phyloP scores from a whole-genome alignment of 768 basidiomycete species.

The Albatrellus ellisii region DNA sequence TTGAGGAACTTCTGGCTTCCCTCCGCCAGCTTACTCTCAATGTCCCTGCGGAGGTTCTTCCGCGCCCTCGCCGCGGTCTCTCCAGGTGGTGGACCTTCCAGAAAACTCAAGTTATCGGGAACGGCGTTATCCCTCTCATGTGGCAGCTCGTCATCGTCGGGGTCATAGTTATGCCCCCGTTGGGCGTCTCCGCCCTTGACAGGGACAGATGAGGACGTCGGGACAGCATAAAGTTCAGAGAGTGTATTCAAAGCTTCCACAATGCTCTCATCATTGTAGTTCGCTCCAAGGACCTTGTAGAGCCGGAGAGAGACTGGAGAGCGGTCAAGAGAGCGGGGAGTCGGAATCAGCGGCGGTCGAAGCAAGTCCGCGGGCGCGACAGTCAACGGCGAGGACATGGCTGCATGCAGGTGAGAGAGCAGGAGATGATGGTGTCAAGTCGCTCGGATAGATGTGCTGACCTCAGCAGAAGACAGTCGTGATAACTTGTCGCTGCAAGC shows the following conservation, averaged over 20 bases:
- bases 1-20: constrained; percentile 75
- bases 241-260: constrained; percentile 73
- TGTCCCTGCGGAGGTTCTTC: constrained; percentile 70
- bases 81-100: constrained; percentile 30
- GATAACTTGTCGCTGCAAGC: too few relatives aligned
- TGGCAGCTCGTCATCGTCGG: constrained; percentile 14
- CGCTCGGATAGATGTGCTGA: too few relatives aligned
- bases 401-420: too few relatives aligned
- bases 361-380: constrained; percentile 14
- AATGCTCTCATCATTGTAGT: constrained; percentile 65
- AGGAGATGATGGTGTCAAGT: too few relatives aligned
- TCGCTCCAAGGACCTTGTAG: constrained; percentile 83
- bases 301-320: constrained; percentile 77
- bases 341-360: constrained; percentile 12
- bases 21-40: constrained; percentile 71
- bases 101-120: constrained; percentile 14
- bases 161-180: constrained; percentile 22
- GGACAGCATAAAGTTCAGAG: constrained; percentile 55
- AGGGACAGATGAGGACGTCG: constrained; percentile 13
- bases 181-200: constrained; percentile 24
- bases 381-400: too few relatives aligned
- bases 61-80: constrained; percentile 65
- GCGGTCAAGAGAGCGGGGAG: constrained; percentile 21
- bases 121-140: constrained; percentile 5
- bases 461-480: too few relatives aligned